These are phyloP conservation scores for Rosa lucieae DNA, from an alignment of 306 rosid species.

Conservation along the genomic window DNA sequence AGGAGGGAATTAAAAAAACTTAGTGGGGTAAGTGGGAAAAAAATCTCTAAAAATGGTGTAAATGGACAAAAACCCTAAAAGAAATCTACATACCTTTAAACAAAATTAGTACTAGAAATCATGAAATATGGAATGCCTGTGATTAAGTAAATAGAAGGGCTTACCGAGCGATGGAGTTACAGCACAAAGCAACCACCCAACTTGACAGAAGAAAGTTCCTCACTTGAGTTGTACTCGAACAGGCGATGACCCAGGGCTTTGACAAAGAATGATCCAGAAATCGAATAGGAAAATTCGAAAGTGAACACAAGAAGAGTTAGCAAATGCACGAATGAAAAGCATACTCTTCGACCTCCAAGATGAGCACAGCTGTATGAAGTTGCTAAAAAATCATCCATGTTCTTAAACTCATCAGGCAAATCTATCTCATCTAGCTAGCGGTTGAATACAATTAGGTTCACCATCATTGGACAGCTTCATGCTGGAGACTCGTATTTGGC, in stretches of 20 bases:
- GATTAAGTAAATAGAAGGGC: background rate
- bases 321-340: background rate
- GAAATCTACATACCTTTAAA: too few relatives aligned
- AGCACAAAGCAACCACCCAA: background rate
- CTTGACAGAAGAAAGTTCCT: background rate
- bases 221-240: background rate
- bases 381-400: too few relatives aligned
- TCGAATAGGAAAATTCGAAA: background rate
- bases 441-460: background rate
- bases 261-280: background rate
- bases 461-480: background rate
- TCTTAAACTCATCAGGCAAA: too few relatives aligned
- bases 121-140: too few relatives aligned
- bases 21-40: too few relatives aligned
- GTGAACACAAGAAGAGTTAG: background rate
- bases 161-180: background rate
- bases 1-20: too few relatives aligned
- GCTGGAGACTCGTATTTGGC: background rate
- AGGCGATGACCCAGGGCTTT: background rate
- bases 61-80: too few relatives aligned
- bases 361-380: background rate
- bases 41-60: too few relatives aligned
- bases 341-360: background rate
- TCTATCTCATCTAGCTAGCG: too few relatives aligned
- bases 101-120: too few relatives aligned